Base-by-base conservation (phyloP, 208 protist genomes). In the Herpetomonas tarakana region DNA sequence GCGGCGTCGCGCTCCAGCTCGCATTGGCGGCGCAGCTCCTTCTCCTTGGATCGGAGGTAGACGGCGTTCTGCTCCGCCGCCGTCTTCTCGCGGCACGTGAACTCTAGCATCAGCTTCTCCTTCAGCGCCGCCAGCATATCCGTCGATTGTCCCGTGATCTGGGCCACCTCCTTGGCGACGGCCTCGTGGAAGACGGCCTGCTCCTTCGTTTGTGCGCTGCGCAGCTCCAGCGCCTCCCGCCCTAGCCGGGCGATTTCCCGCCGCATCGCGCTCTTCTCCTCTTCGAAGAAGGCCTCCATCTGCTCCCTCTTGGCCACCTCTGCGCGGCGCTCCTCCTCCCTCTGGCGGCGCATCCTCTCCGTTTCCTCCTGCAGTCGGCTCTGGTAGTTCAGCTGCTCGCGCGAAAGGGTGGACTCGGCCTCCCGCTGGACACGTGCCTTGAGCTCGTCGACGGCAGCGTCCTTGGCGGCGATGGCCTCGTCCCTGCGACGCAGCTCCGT, bases 401-500 rank as follows among this genome's bases (percentile, higher is more conserved):
- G 78, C 21, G 55, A 31, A 24, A 86, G 72, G 12, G 69, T 52
- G 9, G 76, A 69, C 29, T 77, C 77, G n/a, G 83, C 77, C 45
- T 91, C 86, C 4, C 84, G 77, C 50, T 67, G 74, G 45, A 93
- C 61, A 28, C 72, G 70, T 16, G 71, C 64, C 65, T 81, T 78
- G 18, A 85, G 58, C 58, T 83, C 86, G 51, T 93, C 86, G 16
- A 95, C 59, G 0, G 76, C 68, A 14, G 83, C 76, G 49, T 97
- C 86, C 58, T 91, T 88, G 7, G 76, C 78, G 6, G 77, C 83
- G 52, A 93, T 77, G 2, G 81, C 66, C 68, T 92, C 79, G 53
- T 97, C 91, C 7, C 84, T 62, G 49, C 83, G 77, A n/a, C 83
- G 78, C 22, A 97, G 74, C 64, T 92, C 91, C 27, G 83, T 86